Conservation (phyloP, 805 yeast genomes). For the Pachysolen tannophilus region DNA sequence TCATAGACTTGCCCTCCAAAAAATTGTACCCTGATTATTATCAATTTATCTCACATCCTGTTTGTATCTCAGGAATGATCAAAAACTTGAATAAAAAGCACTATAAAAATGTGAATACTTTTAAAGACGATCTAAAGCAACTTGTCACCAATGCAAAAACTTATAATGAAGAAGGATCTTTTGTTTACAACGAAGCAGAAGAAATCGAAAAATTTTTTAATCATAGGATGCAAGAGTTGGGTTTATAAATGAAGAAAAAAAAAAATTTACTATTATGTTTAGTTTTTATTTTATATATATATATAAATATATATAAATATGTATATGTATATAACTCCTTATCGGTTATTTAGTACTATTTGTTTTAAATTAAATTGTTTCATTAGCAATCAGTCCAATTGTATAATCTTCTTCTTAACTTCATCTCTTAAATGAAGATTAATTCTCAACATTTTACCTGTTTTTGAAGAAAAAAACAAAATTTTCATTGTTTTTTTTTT, state of each 20-base stretch:
- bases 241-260: too few species aligned
- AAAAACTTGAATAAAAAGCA: slow-evolving; percentile 34
- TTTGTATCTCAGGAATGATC: slow-evolving; percentile 46
- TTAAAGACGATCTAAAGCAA: slow-evolving; percentile 39
- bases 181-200: slow-evolving; percentile 53
- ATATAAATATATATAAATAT: not conserved
- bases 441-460: too few species aligned
- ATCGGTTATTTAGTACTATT: too few species aligned
- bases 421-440: too few species aligned
- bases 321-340: not conserved
- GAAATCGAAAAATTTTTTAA: slow-evolving; percentile 30
- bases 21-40: slow-evolving; percentile 83
- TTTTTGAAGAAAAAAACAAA: too few species aligned
- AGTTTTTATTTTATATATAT: not conserved
- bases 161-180: slow-evolving; percentile 62
- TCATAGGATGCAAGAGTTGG: not conserved
- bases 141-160: slow-evolving; percentile 65
- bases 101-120: slow-evolving; percentile 32
- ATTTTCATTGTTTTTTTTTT: too few species aligned
- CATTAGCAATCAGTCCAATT: too few species aligned
- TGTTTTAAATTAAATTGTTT: too few species aligned
- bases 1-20: slow-evolving; percentile 64
- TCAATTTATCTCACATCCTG: slow-evolving; percentile 49
- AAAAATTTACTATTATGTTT: too few species aligned
- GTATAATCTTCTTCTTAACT: too few species aligned